Conservation (phyloP, 176 grass and related monocot genomes). For the Ampelocalamus luodianensis region DNA sequence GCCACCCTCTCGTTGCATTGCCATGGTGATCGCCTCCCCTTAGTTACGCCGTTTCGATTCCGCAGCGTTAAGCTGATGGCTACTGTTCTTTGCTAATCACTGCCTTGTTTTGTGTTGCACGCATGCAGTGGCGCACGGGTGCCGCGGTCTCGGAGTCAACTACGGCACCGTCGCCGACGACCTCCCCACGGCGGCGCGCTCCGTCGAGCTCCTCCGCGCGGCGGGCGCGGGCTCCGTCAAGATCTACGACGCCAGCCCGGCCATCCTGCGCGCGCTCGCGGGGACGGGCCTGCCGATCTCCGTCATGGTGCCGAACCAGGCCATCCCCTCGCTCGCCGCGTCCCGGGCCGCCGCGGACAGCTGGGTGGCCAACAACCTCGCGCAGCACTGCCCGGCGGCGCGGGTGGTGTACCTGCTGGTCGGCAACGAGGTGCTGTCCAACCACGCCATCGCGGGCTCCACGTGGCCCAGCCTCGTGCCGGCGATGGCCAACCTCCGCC, state of each 20-base stretch:
- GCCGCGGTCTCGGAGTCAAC: conserved; percentile 63
- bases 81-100: background rate
- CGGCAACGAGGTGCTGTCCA: conserved; percentile 88
- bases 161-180: conserved; percentile 73
- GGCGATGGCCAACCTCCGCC: conserved; percentile 68
- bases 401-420: conserved; percentile 68
- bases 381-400: conserved; percentile 43
- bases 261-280: conserved; percentile 60
- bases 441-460: conserved; percentile 52
- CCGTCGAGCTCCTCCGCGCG: conserved; percentile 54
- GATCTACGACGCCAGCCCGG: conserved; percentile 77
- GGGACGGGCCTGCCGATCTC: conserved; percentile 57
- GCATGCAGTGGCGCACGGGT: conserved; percentile 43
- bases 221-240: conserved; percentile 59
- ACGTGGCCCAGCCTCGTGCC: conserved; percentile 63
- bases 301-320: conserved; percentile 71
- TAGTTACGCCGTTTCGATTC: background rate
- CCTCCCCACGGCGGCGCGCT: conserved; percentile 51
- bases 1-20: background rate
- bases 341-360: conserved; percentile 48
- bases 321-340: conserved; percentile 54
- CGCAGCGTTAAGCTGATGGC: background rate
- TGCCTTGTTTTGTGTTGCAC: background rate
- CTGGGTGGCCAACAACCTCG: conserved; percentile 64
- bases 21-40: conserved; percentile 14